These are phyloP conservation scores for Pythium brachiatum DNA, from an alignment of 352 stramenopile genomes.

Conservation along the genomic window DNA sequence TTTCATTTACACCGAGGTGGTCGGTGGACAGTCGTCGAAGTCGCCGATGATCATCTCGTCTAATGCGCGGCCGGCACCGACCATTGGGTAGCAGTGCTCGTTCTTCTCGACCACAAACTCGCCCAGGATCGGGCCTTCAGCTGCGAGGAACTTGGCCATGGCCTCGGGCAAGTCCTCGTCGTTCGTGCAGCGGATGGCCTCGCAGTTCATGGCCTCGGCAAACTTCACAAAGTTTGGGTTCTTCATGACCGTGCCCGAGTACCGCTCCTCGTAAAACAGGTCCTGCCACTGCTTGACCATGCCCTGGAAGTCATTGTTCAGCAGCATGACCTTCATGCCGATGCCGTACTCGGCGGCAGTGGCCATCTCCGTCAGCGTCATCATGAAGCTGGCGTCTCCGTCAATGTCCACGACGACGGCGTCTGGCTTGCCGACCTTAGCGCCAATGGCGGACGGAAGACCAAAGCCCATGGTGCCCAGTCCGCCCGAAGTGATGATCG, in stretches of 20 bases:
- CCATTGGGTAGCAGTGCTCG: constrained; percentile 94
- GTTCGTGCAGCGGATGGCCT: constrained; percentile 86
- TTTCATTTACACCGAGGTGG: constrained; percentile 84
- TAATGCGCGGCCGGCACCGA: constrained; percentile 86
- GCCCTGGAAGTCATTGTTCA: constrained; percentile 97
- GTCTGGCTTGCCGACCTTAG: constrained; percentile 91
- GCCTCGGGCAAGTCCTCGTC: constrained; percentile 88
- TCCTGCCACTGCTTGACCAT: constrained; percentile 99
- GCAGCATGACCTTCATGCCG: constrained; percentile 93
- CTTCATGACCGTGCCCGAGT: constrained; percentile 88
- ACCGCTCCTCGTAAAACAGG: constrained; percentile 95
- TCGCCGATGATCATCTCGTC: constrained; percentile 97
- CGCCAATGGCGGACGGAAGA: constrained; percentile 91
- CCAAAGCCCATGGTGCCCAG: constrained; percentile 96
- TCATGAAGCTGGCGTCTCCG: constrained; percentile 95
- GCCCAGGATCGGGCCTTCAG: constrained; percentile 92
- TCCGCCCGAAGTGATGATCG: constrained; percentile 93
- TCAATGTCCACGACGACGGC: constrained; percentile 90
- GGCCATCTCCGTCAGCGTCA: constrained; percentile 96
- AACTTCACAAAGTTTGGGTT: constrained; percentile 95
- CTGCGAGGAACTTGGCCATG: constrained; percentile 93
- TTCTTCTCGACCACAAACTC: constrained; percentile 95
- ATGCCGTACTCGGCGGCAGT: constrained; percentile 94
- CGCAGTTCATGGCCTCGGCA: constrained; percentile 92
- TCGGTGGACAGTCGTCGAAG: constrained; percentile 91